Conservation (phyloP, 2,329 filamentous ascomycete species). For the Aspergillus hiratsukae region DNA sequence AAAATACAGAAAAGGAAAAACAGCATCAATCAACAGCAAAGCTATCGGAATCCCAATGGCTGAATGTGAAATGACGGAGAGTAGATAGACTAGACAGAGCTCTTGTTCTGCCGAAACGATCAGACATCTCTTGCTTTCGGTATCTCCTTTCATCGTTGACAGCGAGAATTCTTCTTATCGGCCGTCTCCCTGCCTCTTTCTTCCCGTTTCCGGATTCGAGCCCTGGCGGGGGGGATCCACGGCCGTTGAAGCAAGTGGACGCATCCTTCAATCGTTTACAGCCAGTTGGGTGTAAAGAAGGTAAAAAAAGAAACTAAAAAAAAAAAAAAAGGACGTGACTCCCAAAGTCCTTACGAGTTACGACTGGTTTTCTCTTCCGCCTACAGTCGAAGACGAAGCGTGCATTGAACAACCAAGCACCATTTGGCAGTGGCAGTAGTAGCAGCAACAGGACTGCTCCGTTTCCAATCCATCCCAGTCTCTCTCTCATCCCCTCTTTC, state of each 20-base stretch:
- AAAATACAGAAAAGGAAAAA: too few species aligned
- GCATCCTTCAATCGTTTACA: slow-evolving; percentile 1
- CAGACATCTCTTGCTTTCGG: slow-evolving; percentile 11
- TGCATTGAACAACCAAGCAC: too few species aligned
- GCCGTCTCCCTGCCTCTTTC: slow-evolving; percentile 16
- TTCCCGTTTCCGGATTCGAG: slow-evolving; percentile 31
- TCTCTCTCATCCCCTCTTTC: slow-evolving; percentile 16
- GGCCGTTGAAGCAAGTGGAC: slow-evolving; percentile 22
- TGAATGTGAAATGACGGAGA: not conserved
- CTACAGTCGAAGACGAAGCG: too few species aligned
- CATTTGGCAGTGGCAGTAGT: too few species aligned
- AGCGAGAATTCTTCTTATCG: slow-evolving; percentile 18
- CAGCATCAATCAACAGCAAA: too few species aligned
- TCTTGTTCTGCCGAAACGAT: not conserved
- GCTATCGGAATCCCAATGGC: too few species aligned
- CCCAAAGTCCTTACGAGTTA: slow-evolving; percentile 13
- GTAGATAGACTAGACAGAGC: slow-evolving; percentile 6
- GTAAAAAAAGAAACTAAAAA: slow-evolving; percentile 7
- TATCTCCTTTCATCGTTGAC: slow-evolving; percentile 13
- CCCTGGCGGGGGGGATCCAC: slow-evolving; percentile 31
- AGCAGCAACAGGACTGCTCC: too few species aligned
- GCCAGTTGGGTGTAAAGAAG: slow-evolving; percentile 11
- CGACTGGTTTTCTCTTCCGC: not conserved
- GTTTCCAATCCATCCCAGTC: slow-evolving; percentile 5
- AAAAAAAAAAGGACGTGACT: slow-evolving; percentile 10